Evolutionary conservation across 805 yeast genomes (phyloP), one percentile per base, ranked within the genome.

Genomic region (Wickerhamomyces subpelliculosus): DNA sequence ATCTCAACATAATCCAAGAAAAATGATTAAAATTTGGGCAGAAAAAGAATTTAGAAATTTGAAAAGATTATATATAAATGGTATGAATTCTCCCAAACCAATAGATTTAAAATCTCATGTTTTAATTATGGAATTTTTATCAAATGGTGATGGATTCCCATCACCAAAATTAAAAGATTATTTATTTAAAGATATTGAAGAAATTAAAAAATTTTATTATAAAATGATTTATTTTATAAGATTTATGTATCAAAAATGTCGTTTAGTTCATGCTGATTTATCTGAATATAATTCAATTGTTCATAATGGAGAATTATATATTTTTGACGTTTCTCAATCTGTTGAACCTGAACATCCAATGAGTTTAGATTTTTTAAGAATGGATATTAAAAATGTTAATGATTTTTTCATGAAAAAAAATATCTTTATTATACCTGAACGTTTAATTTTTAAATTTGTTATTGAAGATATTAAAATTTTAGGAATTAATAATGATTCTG

Each of bases 301-400:
- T 18, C 97, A 90, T 54, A 58, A 84, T 8, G 80, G 73, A 25
- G 74, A 77, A 54, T 65, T 93, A 22, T 88, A 84, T 61, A 84
- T 93, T 41, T 85, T 93, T 49, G 99, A 93, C 64, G 99, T 93
- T 10, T 89, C 97, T 1, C 99, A 93, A 59, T 80, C 94, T 27
- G 97, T 93, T 19, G 97, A 93, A 59, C 97, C 96, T 9, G 96
- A 88, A 51, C 99, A 93, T 61, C 97, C 96, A 10, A 87, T 87
- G 87, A 84, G 95, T 31, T 68, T 93, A 47, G 97, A 93, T 58
- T 93, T 93, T 57, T 64, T 93, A 43, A 70, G 99, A 55, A 93
- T 93, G 98, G 99, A 93, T 62, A 89, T 93, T 55, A 93, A 90
- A 59, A 93, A 93, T 55, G 85, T 90, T 19, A 93, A 90, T 54